Evolutionary conservation across 305 asterid species (phyloP).

Genomic region (Fraxinus greggii): DNA sequence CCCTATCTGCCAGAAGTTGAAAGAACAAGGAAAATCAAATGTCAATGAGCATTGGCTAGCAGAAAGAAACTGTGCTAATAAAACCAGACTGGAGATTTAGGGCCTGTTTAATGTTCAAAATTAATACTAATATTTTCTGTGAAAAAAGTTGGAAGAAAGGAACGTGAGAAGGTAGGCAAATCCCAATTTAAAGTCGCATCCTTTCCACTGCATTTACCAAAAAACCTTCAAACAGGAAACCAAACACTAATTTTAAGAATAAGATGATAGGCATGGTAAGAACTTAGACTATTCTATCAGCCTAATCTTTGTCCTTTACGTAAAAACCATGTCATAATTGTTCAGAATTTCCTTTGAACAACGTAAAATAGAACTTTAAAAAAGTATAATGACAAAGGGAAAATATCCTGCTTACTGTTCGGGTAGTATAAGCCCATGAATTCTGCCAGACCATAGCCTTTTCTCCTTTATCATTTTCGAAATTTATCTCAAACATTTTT

Average conservation of each 20-base stretch:
- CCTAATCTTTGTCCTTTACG: not conserved
- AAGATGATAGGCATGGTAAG: not conserved
- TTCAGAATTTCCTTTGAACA: not conserved
- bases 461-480: constrained; percentile 87
- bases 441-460: constrained; percentile 95
- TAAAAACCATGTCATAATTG: not conserved
- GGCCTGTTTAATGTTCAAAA: not conserved
- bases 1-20: constrained; percentile 58
- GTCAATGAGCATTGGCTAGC: not conserved
- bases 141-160: not conserved
- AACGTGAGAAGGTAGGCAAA: not conserved
- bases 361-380: not conserved
- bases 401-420: constrained; percentile 57
- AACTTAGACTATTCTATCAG: not conserved
- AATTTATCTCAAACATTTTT: constrained; percentile 82
- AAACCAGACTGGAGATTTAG: not conserved
- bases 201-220: not conserved
- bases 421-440: constrained; percentile 92
- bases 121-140: not conserved
- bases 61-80: not conserved
- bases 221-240: not conserved
- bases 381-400: constrained; percentile 2
- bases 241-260: not conserved
- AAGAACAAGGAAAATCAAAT: constrained; percentile 1
- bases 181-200: not conserved